phyloP scores from a whole-genome alignment of 78 protist genomes.

The Planoprotostelium fungivorum region DNA sequence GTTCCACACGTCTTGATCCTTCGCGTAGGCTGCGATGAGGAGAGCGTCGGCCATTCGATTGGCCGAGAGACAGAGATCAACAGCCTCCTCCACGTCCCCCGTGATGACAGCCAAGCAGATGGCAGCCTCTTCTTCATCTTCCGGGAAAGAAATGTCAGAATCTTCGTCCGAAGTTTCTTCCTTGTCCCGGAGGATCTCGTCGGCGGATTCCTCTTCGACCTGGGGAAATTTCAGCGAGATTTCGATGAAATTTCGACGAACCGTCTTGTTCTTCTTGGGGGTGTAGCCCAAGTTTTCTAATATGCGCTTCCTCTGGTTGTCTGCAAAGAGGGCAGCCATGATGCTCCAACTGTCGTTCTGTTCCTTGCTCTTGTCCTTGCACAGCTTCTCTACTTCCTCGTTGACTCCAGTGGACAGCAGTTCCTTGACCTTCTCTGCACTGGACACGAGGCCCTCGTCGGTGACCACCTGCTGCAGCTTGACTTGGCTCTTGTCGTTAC shows the following conservation, averaged over 20 bases:
- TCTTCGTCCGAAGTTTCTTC: background rate
- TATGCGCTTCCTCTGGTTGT: constrained; percentile 23
- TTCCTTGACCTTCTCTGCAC: constrained; percentile 20
- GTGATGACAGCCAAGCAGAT: constrained; percentile 44
- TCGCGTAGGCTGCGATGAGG: constrained; percentile 58
- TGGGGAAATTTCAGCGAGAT: constrained; percentile 32
- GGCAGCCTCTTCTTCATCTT: constrained; percentile 37
- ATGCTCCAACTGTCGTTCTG: constrained; percentile 56
- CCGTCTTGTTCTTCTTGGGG: constrained; percentile 25
- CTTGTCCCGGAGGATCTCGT: background rate
- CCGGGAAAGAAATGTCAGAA: constrained; percentile 27
- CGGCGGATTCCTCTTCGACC: background rate
- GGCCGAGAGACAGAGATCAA: constrained; percentile 52
- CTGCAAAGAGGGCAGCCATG: constrained; percentile 30
- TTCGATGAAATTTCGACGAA: constrained; percentile 12
- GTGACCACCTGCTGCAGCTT: constrained; percentile 32
- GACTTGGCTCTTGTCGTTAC: background rate
- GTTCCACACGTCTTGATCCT: constrained; percentile 35
- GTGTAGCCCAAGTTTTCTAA: constrained; percentile 48
- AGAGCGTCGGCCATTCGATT: constrained; percentile 76
- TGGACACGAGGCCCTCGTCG: constrained; percentile 15
- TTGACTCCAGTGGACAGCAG: constrained; percentile 9
- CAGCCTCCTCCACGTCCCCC: constrained; percentile 66
- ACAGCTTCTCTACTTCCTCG: constrained; percentile 10
- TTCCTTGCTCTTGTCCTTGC: constrained; percentile 28